Evolutionary conservation across 2,329 filamentous ascomycete genomes (phyloP), one percentile per base, ranked within the genome.

Genomic region (Cladorrhinum sp.): DNA sequence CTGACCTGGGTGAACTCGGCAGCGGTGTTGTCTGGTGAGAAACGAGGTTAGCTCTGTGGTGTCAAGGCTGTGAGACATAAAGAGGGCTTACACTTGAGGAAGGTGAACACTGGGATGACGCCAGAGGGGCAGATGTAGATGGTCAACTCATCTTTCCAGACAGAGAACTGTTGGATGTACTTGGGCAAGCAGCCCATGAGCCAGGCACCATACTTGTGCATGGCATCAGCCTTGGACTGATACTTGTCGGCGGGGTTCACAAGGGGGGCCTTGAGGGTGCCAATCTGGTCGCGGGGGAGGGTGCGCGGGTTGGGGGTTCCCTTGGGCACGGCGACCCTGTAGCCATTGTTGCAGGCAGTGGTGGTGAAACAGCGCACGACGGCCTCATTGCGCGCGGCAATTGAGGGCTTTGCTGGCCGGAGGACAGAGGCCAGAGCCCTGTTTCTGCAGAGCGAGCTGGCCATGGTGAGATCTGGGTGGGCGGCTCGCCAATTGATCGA

Each of bases 71-170:
- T 14, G 62, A 18, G 14, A 20, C 36, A 12, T n/a, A 3, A n/a
- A 20, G 33, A 5, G 7, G 4, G 54, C 71, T 56, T 73, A 86
- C 85, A 86, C 80, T 98, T 98, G 71, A 99, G 83, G 81, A 99
- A 99, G 64, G 85, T 86, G 77, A 99, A 93, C 71, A 96, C 90
- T 42, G 95, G 95, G 68, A 97, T 86, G 69, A 98, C 87, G 68
- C 92, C 95, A 39, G 90, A 80, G 1, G 95, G 95, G 53, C 91
- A 83, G 72, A 98, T 95, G 78, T 96, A 94, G 75, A 97, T 91
- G 70, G 90, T 92, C 74, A 99, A 86, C 79, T 99, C 95, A 74
- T 99, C 95, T 81, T 99, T 99, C 95, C 95, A 99, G 59, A 99
- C 94, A 12, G 93, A 96, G 81, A 98, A 98, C 80, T 99, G 95